Base-by-base conservation (phyloP, 176 grass and related monocot genomes). In the Avena insularis region DNA sequence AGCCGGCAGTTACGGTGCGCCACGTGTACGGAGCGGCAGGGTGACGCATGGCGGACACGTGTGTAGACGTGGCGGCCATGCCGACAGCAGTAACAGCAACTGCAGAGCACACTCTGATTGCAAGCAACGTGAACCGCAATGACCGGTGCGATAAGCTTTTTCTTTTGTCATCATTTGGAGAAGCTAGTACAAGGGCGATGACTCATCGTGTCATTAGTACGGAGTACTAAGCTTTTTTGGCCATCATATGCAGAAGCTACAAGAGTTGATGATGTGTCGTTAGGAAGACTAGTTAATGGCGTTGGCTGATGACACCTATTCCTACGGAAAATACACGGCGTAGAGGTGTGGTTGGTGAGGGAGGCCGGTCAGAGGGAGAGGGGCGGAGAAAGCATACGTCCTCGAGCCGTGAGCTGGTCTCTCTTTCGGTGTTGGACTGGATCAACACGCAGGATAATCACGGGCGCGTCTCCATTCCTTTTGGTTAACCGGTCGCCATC, bases 401-500 rank as follows among this genome's bases (percentile, higher is more conserved):
- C 46, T 87, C 43, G 89, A 84, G 67, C 48, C 89, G 21, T 43
- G 80, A 64, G 85, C 89, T 73, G 73, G 79, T 78, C 50, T 47
- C 8, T n/a, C 84, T 78, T 68, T 77, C 0, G 7, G 55, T 25
- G 40, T 1, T 73, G 51, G 75, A 38, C 75, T 74, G 2, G 83
- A 57, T 49, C 60, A 50, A 72, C 12, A 4, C 1, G 71, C 77
- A 83, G 12, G 12, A 23, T 51, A 60, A 13, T 77, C 56, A 8
- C 3, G 47, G 14, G 80, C 3, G n/a, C 17, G 40, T 40, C 40
- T 6, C 7, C 83, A 19, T 69, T 19, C 7, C 66, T 76, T 53
- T 87, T 91, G 51, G 85, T 91, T 76, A 56, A 4, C 13, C 25
- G 10, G 89, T 91, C 85, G 81, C 76, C 85, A 36, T 87, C 89